A percentile compares a stretch with the other conserved stretches of the same genome.
These are phyloP conservation scores for Zymoseptoria tritici DNA, from an alignment of 2,329 filamentous ascomycete genomes.

Conservation along the genomic window DNA sequence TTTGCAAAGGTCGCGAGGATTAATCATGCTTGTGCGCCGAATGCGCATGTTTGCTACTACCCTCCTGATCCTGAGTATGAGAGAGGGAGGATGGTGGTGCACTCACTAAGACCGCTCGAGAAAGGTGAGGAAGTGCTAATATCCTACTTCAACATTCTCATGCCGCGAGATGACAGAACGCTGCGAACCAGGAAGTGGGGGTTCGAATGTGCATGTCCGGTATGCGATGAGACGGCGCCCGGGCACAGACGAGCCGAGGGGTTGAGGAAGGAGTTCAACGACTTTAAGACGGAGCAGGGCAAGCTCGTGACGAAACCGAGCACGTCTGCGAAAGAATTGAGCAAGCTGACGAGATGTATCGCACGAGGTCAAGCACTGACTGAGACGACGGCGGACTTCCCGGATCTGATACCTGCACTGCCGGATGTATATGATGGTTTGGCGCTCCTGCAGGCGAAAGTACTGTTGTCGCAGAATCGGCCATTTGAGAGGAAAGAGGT, in stretches of 20 bases:
- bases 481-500: constrained; percentile 8
- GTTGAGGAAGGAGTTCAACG: constrained; percentile 5
- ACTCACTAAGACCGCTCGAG: constrained; percentile 11
- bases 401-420: constrained; percentile 11
- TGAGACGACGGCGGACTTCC: neutral
- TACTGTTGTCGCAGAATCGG: constrained; percentile 6
- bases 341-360: neutral
- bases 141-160: constrained; percentile 19
- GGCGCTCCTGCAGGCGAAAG: constrained; percentile 14
- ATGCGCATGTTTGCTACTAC: constrained; percentile 21
- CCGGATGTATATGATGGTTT: constrained; percentile 17
- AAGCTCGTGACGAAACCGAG: constrained; percentile 2
- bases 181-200: constrained; percentile 16
- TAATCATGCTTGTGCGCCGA: constrained; percentile 20
- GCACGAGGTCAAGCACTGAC: constrained; percentile 5
- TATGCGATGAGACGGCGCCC: constrained; percentile 7
- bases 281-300: constrained; percentile 9
- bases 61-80: neutral
- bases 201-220: constrained; percentile 15
- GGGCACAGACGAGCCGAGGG: constrained; percentile 3
- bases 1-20: constrained; percentile 16
- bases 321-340: constrained; percentile 5
- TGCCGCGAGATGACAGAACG: constrained; percentile 14
- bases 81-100: constrained; percentile 14
- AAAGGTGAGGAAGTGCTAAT: constrained; percentile 16